Evolutionary conservation across 192 early-diverging fungal genomes (phyloP).

Genomic region (Phycomyces blakesleeanus): DNA sequence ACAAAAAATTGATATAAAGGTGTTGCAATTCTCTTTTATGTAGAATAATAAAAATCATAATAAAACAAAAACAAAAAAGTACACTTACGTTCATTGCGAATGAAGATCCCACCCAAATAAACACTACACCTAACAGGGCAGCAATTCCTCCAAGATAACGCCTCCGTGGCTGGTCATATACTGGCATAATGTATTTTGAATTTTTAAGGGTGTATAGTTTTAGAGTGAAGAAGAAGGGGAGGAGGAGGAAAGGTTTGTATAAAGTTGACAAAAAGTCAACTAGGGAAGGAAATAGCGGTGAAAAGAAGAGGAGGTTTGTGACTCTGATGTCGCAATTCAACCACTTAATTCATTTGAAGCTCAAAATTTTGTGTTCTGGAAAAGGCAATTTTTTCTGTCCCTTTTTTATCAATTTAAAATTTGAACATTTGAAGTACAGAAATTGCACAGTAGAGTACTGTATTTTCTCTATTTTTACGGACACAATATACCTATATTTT

Average conservation of each 20-base stretch:
- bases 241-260: background rate
- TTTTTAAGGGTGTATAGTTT: too few species aligned
- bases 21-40: too few species aligned
- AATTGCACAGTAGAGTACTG: too few species aligned
- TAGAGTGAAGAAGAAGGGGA: background rate
- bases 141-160: slow-evolving; percentile 47
- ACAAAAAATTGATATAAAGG: too few species aligned
- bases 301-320: background rate
- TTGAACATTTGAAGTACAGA: too few species aligned
- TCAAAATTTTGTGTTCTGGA: background rate
- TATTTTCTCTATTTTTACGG: too few species aligned
- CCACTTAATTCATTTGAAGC: background rate
- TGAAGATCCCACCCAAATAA: slow-evolving; percentile 78
- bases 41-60: background rate
- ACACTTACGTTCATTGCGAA: slow-evolving; percentile 71
- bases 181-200: too few species aligned
- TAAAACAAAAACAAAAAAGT: background rate
- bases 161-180: background rate
- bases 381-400: too few species aligned
- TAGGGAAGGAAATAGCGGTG: background rate
- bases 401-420: too few species aligned
- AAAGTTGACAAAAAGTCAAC: too few species aligned
- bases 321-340: background rate
- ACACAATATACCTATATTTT: too few species aligned
- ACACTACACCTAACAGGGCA: slow-evolving; percentile 63